A percentile compares a stretch with the other conserved stretches of the same genome.
These are phyloP conservation scores for Sporisorium graminicola DNA, from an alignment of 1,284 basidiomycete genomes.

Conservation along the genomic window DNA sequence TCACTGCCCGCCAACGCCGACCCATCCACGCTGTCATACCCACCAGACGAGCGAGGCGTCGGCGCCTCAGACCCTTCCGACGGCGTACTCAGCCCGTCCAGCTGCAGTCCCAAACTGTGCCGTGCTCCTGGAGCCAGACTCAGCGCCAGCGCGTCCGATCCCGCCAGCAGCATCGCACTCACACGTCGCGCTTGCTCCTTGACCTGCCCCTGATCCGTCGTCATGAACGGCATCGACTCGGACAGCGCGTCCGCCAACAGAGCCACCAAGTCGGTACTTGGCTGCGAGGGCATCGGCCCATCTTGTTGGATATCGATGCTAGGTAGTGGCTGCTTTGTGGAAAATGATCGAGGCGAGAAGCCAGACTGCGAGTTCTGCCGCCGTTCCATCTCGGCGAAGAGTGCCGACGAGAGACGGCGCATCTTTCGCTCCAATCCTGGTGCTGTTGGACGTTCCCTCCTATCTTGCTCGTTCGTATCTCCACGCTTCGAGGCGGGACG, in stretches of 20 bases:
- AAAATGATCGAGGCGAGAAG: slow-evolving; percentile 27
- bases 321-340: slow-evolving; percentile 6
- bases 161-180: slow-evolving; percentile 48
- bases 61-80: slow-evolving; percentile 28
- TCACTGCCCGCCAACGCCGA: neutral
- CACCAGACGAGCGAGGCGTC: slow-evolving; percentile 18
- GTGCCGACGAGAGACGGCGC: slow-evolving; percentile 33
- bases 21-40: slow-evolving; percentile 3
- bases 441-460: neutral
- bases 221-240: slow-evolving; percentile 39
- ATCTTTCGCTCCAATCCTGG: slow-evolving; percentile 32
- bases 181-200: slow-evolving; percentile 36
- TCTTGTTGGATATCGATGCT: slow-evolving; percentile 7
- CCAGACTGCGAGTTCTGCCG: slow-evolving; percentile 27
- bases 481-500: neutral
- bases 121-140: slow-evolving; percentile 47
- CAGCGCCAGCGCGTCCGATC: slow-evolving; percentile 49
- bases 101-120: slow-evolving; percentile 32
- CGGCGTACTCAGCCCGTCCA: slow-evolving; percentile 43
- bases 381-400: slow-evolving; percentile 49
- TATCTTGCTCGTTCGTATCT: neutral
- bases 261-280: slow-evolving; percentile 26
- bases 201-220: slow-evolving; percentile 12
- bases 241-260: slow-evolving; percentile 43
- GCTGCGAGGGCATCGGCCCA: neutral